Evolutionary conservation across 495 filamentous ascomycete genomes (phyloP).

Genomic region (Tuber microsphaerosporum): DNA sequence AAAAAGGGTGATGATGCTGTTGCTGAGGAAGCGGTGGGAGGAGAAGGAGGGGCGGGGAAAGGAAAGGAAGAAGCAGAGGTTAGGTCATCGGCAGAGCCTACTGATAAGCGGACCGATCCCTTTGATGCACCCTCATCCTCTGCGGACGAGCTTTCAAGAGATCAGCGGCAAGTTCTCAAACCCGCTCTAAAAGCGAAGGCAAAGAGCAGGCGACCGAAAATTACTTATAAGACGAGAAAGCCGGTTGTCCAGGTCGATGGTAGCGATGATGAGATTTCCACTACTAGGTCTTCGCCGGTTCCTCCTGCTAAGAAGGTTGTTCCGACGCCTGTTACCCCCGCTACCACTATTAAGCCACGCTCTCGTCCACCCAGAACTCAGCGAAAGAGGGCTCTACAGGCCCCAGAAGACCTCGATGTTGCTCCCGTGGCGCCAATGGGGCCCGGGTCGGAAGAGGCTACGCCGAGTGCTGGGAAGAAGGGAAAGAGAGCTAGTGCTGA

Average conservation of each 20-base stretch:
- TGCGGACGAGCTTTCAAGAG: conserved; percentile 15
- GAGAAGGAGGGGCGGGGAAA: background rate
- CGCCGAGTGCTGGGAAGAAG: conserved; percentile 22
- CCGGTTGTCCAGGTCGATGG: background rate
- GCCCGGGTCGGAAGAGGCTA: conserved; percentile 11
- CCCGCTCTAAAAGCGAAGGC: conserved; percentile 21
- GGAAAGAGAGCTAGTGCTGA: conserved; percentile 18
- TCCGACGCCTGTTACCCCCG: conserved; percentile 16
- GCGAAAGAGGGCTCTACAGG: conserved; percentile 23
- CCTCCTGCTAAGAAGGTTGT: conserved; percentile 17
- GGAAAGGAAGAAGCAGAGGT: conserved; percentile 4
- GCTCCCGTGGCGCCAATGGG: conserved; percentile 18
- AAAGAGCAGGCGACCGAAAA: conserved; percentile 22
- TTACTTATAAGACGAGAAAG: conserved; percentile 33
- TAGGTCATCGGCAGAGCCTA: background rate
- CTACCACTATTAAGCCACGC: conserved; percentile 31
- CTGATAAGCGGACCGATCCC: conserved; percentile 4
- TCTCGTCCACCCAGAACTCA: conserved; percentile 20
- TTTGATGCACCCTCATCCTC: conserved; percentile 11
- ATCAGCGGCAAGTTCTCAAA: background rate
- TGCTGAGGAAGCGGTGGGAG: background rate
- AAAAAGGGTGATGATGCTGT: background rate
- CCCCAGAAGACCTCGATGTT: conserved; percentile 12
- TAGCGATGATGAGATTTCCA: conserved; percentile 21
- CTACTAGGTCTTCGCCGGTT: conserved; percentile 28